phyloP scores from a whole-genome alignment of 2,329 filamentous ascomycete species.

The Zasmidium citrigriseum region DNA sequence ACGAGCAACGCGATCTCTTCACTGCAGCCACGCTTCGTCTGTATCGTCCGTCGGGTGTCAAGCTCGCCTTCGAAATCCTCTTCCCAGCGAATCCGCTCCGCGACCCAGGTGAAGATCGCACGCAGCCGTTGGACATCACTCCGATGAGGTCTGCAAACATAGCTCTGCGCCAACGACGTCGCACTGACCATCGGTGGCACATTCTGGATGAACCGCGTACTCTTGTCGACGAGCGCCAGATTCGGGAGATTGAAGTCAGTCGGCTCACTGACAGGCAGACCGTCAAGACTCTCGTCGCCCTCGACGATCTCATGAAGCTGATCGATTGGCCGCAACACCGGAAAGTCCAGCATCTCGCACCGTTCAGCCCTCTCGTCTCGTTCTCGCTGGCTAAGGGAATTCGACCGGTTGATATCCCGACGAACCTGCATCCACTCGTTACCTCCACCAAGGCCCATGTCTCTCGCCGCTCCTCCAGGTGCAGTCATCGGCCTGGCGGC shows the following conservation, averaged over 20 bases:
- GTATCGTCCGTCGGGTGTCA: slow-evolving; percentile 80
- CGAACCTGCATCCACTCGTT: slow-evolving; percentile 98
- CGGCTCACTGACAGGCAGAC: slow-evolving; percentile 76
- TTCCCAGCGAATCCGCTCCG: slow-evolving; percentile 94
- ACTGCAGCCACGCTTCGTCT: slow-evolving; percentile 78
- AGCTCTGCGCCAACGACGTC: slow-evolving; percentile 80
- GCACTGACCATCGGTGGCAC: slow-evolving; percentile 81
- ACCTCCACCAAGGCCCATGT: slow-evolving; percentile 66
- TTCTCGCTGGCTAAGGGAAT: slow-evolving; percentile 88
- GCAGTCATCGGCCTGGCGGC: slow-evolving; percentile 30
- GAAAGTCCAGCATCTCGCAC: slow-evolving; percentile 92
- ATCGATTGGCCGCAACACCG: slow-evolving; percentile 84
- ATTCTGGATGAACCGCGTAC: slow-evolving; percentile 78
- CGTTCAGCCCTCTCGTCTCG: slow-evolving; percentile 80
- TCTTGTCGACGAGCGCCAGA: slow-evolving; percentile 89
- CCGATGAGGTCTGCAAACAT: slow-evolving; percentile 89
- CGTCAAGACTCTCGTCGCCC: slow-evolving; percentile 86
- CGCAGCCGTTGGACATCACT: slow-evolving; percentile 91
- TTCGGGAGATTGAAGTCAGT: slow-evolving; percentile 73
- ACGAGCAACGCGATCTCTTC: slow-evolving; percentile 89
- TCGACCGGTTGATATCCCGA: slow-evolving; percentile 91
- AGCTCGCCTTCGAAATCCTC: slow-evolving; percentile 86
- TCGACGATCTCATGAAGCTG: slow-evolving; percentile 82
- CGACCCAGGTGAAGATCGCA: slow-evolving; percentile 96
- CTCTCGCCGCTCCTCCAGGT: slow-evolving; percentile 53